Conservation (phyloP, 192 early-diverging fungal genomes). For the Chytriomyces hyalinus region DNA sequence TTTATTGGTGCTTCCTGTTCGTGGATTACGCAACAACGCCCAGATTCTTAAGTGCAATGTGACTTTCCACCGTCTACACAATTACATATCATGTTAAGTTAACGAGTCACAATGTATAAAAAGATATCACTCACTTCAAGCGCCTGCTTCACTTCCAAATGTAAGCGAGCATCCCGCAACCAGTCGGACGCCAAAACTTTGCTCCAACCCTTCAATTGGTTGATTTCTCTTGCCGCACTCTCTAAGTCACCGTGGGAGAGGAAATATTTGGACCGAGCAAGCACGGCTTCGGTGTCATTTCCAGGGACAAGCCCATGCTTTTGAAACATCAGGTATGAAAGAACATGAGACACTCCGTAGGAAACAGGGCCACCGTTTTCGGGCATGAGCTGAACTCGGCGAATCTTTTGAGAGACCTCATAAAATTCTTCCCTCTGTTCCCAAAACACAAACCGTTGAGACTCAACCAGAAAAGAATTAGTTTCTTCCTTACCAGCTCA, state of each 20-base stretch:
- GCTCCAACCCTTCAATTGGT: conserved; percentile 92
- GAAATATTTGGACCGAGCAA: conserved; percentile 78
- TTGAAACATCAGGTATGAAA: conserved; percentile 80
- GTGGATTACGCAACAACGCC: conserved; percentile 5
- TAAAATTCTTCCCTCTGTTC: conserved; percentile 67
- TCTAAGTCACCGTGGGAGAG: conserved; percentile 82
- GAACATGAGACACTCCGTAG: conserved; percentile 71
- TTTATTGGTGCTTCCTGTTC: neutral
- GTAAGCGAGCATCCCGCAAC: conserved; percentile 76
- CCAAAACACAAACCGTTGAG: conserved; percentile 44
- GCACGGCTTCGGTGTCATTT: conserved; percentile 81
- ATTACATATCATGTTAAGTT: neutral
- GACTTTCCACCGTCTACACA: conserved; percentile 13
- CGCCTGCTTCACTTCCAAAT: conserved; percentile 89
- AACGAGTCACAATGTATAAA: conserved; percentile 23
- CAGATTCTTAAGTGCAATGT: conserved; percentile 29
- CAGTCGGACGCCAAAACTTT: conserved; percentile 86
- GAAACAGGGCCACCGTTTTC: conserved; percentile 85
- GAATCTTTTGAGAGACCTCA: conserved; percentile 68
- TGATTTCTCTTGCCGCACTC: conserved; percentile 84
- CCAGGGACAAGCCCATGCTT: conserved; percentile 87
- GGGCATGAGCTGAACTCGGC: conserved; percentile 82
- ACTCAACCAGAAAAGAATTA: neutral
- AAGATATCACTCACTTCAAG: conserved; percentile 64
- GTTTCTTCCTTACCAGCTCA: conserved; percentile 55